Base-by-base conservation (phyloP, 345 rosid genomes). In the Linum lewisii region DNA sequence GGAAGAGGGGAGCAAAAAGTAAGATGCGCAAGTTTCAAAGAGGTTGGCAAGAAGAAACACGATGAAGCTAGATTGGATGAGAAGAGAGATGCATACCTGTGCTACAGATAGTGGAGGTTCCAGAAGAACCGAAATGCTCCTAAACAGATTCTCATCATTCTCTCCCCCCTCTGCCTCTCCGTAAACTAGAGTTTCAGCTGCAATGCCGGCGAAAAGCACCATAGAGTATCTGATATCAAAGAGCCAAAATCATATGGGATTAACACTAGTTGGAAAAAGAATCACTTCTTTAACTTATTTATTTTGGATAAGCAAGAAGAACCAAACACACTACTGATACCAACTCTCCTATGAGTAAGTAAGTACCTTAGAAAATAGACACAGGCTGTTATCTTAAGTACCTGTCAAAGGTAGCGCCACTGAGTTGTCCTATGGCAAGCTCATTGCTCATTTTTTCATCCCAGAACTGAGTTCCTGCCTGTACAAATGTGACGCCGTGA, bases 401-500 rank as follows among this genome's bases (percentile, higher is more conserved):
- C 92, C 98, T 84, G 76, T 91, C 98, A 73, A 91, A 88, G 4
- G 90, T 65, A 66, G 79, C 78, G 63, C 95, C 78, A 45, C 90
- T 88, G 26, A 91, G 82, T 50, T 71, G 79, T 54, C 94, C 98
- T 79, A 78, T 83, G 61, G 90, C 90, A 61, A 88, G 82, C 74
- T 91, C 98, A 6, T 71, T 84, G 72, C 78, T 81, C 92, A 91
- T 73, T 66, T 84, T 86, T 58, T 81, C 88, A 81, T 91, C 98
- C 98, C 98, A 88, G 74, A 91, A 91, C 64, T 88, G 98, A 38
- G 96, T 91, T 77, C 96, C 98, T 56, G 96, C 98, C 98, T 91
- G 78, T 54, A 69, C 19, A 34, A 23, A 34, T 20, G 37, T 61
- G 23, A 42, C 21, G 26, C 7, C 38, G 10, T 34, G 38, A 34